Conservation (phyloP, 2,329 filamentous ascomycete genomes). For the Orbilia ellipsospora region DNA sequence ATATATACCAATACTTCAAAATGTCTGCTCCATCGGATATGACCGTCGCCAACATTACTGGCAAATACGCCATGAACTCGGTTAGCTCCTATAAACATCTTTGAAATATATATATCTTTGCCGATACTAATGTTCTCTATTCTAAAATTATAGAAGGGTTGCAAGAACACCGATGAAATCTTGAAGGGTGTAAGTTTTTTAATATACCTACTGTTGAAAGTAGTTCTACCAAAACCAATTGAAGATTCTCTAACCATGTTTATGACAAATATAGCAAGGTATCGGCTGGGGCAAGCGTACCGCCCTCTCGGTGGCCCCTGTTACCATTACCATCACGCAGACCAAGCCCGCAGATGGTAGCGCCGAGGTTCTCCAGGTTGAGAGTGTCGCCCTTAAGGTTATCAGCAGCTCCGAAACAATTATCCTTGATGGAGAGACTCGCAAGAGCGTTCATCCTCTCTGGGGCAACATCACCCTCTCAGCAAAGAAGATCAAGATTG, state of each 20-base stretch:
- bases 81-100: slow-evolving; percentile 64
- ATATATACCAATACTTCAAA: slow-evolving; percentile 59
- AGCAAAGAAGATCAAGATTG: slow-evolving; percentile 66
- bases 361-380: slow-evolving; percentile 74
- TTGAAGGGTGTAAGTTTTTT: slow-evolving; percentile 69
- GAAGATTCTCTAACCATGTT: neutral
- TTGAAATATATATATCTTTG: neutral
- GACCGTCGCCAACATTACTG: slow-evolving; percentile 75
- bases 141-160: too few relatives aligned
- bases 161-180: slow-evolving; percentile 72
- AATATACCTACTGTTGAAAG: slow-evolving; percentile 9
- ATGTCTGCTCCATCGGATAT: slow-evolving; percentile 79
- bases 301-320: slow-evolving; percentile 74
- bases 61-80: slow-evolving; percentile 72
- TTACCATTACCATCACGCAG: slow-evolving; percentile 68
- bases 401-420: slow-evolving; percentile 73
- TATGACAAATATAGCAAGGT: slow-evolving; percentile 67
- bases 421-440: slow-evolving; percentile 63
- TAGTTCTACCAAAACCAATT: too few relatives aligned
- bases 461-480: slow-evolving; percentile 78
- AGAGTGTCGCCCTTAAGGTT: slow-evolving; percentile 77
- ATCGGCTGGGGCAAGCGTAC: slow-evolving; percentile 78
- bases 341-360: slow-evolving; percentile 61
- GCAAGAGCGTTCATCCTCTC: slow-evolving; percentile 74
- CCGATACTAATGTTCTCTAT: too few relatives aligned